These are phyloP conservation scores for Fusarium sp. DNA, from an alignment of 2,329 filamentous ascomycete genomes.

Conservation along the genomic window DNA sequence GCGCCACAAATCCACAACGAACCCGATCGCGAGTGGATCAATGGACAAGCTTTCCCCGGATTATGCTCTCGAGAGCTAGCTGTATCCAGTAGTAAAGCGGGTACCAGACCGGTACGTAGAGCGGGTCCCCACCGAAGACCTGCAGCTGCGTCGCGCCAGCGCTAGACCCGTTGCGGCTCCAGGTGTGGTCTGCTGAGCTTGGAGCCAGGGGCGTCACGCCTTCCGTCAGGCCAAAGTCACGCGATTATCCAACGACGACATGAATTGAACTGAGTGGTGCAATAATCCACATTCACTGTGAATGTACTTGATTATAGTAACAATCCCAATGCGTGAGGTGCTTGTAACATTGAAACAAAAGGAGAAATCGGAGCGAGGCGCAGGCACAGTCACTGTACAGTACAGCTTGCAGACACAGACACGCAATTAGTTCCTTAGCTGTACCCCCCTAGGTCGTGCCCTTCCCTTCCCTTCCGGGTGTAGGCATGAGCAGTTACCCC, in stretches of 20 bases:
- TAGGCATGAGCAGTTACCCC: conserved; percentile 53
- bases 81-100: conserved; percentile 28
- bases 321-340: conserved; percentile 7
- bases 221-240: conserved; percentile 49
- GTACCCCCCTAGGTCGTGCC: conserved; percentile 31
- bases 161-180: conserved; percentile 43
- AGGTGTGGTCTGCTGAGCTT: conserved; percentile 45
- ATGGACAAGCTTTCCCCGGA: conserved; percentile 51
- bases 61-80: conserved; percentile 43
- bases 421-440: conserved; percentile 12
- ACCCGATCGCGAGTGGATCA: conserved; percentile 44
- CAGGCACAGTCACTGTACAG: conserved; percentile 6
- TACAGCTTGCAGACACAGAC: conserved; percentile 17
- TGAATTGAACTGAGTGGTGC: not conserved
- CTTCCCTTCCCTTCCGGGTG: conserved; percentile 27
- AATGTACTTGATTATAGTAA: not conserved
- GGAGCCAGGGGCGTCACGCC: conserved; percentile 45
- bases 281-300: not conserved
- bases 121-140: conserved; percentile 10
- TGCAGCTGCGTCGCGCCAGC: conserved; percentile 10
- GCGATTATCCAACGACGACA: conserved; percentile 42
- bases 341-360: conserved; percentile 11
- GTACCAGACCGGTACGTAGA: conserved; percentile 42
- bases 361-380: conserved; percentile 34
- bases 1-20: conserved; percentile 38